A percentile compares a stretch with the other conserved stretches of the same genome.
These are phyloP conservation scores for Aegilops longissima DNA, from an alignment of 176 grass and related monocot genomes.

Conservation along the genomic window DNA sequence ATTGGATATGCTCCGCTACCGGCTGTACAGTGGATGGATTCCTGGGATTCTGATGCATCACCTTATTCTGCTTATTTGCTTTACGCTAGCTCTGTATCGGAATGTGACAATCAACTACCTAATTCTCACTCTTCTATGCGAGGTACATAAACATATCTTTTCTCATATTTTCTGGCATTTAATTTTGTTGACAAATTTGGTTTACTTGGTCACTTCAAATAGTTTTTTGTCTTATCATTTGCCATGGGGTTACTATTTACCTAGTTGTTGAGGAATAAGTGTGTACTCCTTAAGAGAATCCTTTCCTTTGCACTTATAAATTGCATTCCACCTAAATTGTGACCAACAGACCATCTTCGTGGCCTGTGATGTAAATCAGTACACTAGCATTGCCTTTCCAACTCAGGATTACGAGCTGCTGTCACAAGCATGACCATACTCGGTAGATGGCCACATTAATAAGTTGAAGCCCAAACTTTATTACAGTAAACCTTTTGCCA, in stretches of 20 bases:
- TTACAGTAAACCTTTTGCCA: no score
- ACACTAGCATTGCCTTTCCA: not conserved
- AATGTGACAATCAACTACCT: conserved; percentile 98
- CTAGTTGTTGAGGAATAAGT: conserved; percentile 1
- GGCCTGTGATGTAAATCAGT: not conserved
- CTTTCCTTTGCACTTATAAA: conserved; percentile 1
- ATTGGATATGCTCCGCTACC: conserved; percentile 85
- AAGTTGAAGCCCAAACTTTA: not conserved
- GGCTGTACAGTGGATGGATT: conserved; percentile 70
- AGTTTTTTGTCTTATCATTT: not conserved
- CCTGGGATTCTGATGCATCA: conserved; percentile 92
- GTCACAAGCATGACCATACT: not conserved
- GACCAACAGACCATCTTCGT: not conserved
- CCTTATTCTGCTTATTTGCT: conserved; percentile 95
- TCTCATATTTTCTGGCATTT: conserved; percentile 21
- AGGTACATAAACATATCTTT: conserved; percentile 65
- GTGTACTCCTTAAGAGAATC: not conserved
- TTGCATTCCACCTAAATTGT: not conserved
- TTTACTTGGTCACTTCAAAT: not conserved
- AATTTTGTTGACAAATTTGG: not conserved
- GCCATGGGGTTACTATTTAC: not conserved
- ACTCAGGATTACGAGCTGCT: not conserved
- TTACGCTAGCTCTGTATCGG: conserved; percentile 79
- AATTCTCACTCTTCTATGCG: conserved; percentile 73
- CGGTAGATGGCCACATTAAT: not conserved